Percentiles rank a stretch among this genome's conserved stretches.
These are phyloP conservation scores for Blastomyces parvus DNA, from an alignment of 2,329 filamentous ascomycete species.

Conservation along the genomic window DNA sequence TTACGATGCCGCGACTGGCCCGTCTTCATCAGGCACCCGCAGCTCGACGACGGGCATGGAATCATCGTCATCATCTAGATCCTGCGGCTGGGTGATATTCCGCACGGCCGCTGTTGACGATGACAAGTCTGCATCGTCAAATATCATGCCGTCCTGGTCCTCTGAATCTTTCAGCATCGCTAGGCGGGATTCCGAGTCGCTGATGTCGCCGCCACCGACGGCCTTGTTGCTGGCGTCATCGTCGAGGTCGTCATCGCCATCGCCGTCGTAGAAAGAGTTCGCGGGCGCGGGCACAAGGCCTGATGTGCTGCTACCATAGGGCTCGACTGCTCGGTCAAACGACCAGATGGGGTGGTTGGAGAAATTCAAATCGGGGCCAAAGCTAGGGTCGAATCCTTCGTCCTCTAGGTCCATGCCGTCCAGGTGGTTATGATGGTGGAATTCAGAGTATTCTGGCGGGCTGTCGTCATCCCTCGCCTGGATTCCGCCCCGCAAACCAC, in stretches of 20 bases:
- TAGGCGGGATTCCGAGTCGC: constrained; percentile 26
- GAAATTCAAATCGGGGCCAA: constrained; percentile 18
- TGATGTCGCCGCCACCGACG: constrained; percentile 29
- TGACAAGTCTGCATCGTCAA: constrained; percentile 9
- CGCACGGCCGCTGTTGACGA: constrained; percentile 12
- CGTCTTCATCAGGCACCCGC: constrained; percentile 29
- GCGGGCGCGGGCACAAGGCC: constrained; percentile 23
- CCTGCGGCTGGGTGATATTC: constrained; percentile 25
- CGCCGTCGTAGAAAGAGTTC: constrained; percentile 23
- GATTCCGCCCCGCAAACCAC: constrained; percentile 44
- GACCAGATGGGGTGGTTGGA: constrained; percentile 29
- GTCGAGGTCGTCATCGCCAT: constrained; percentile 30
- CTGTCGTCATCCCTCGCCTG: constrained; percentile 26
- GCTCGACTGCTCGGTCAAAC: constrained; percentile 25
- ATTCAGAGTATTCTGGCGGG: constrained; percentile 26
- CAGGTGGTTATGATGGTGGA: constrained; percentile 16
- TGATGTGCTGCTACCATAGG: constrained; percentile 21
- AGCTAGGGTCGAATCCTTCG: constrained; percentile 19
- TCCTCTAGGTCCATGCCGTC: constrained; percentile 30
- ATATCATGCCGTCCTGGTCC: constrained; percentile 4
- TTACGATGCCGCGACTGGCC: constrained; percentile 7
- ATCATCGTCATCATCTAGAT: constrained; percentile 25
- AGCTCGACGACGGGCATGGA: constrained; percentile 36
- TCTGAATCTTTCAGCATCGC: constrained; percentile 16
- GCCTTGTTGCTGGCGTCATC: constrained; percentile 35